Base-by-base conservation (phyloP, 2,329 filamentous ascomycete genomes). In the Fusarium gaditjirri region DNA sequence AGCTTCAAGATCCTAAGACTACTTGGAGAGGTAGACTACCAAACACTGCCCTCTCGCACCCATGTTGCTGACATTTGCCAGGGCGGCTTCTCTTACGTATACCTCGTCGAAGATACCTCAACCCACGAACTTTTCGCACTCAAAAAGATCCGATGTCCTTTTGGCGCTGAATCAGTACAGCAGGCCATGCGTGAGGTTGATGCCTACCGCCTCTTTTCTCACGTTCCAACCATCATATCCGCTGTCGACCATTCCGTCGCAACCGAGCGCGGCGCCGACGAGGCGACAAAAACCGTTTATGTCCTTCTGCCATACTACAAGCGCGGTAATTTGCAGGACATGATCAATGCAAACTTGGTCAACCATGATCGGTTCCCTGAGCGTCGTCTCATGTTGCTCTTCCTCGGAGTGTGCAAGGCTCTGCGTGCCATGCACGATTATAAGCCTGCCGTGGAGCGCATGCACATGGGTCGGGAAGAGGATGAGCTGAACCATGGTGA, bases 51-150 rank as follows among this genome's bases (percentile, higher is more conserved):
- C 36, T 42, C 31, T 39, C 13, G 39, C 35, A 35, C 9, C 25
- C 33, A 46, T 44, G 39, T 49, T 42, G 39, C 68, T 67, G 56
- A 71, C 64, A 33, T 46, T 25, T 13, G 31, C 43, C 35, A 95
- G 92, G 96, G 96, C 80, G 96, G 96, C 78, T 99, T 99, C 86
- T 97, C 94, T 73, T 99, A 98, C 83, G 96, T 99, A 76, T 99
- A 99, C 84, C 93, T 99, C 66, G 96, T 99, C 67, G 93, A 98
- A 86, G 95, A 98, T 82, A 95, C 93, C 52, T 86, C 90, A 60
- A 92, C 90, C 57, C 93, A 93, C 66, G 91, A 95, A 77, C 89
- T 97, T 50, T 95, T 97, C 82, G 96, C 96, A 23, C 91, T 98
- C 70, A 99, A 99, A 84, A 99, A 99, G 88, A 99, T 99, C 82